Conservation (phyloP, 306 rosid species). For the Fagus sylvatica region DNA sequence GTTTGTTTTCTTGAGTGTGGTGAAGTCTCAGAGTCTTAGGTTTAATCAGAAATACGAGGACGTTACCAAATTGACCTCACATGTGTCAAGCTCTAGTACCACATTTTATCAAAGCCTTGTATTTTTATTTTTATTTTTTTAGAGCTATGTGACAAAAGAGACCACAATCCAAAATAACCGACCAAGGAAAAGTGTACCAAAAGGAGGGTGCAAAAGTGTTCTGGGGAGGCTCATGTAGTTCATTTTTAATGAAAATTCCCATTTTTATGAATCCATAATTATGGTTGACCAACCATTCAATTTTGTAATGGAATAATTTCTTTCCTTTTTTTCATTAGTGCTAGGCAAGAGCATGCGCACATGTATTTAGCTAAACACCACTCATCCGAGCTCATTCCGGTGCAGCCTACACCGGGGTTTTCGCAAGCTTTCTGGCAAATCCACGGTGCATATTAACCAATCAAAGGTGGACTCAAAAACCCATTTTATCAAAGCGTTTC, state of each 20-base stretch:
- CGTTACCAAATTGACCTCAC: too few relatives aligned
- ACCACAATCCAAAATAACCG: neutral
- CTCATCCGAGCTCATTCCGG: slow-evolving; percentile 65
- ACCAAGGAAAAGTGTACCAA: neutral
- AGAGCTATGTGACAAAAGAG: neutral
- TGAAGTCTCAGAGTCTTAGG: too few relatives aligned
- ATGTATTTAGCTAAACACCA: slow-evolving; percentile 9
- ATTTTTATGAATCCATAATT: too few relatives aligned
- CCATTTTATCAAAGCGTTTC: slow-evolving; percentile 16
- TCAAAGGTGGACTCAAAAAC: slow-evolving; percentile 8
- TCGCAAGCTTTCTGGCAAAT: neutral
- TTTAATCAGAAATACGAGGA: too few relatives aligned
- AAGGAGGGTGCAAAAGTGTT: neutral
- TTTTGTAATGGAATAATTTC: neutral
- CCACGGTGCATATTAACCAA: neutral
- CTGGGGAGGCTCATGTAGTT: neutral
- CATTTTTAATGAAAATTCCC: neutral
- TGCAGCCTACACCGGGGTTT: slow-evolving; percentile 46
- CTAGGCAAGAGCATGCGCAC: neutral
- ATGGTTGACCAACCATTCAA: too few relatives aligned
- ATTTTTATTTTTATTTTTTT: neutral
- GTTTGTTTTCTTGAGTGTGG: too few relatives aligned
- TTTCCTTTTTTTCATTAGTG: neutral
- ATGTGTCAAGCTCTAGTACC: too few relatives aligned
- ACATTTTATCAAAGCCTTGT: neutral